These are phyloP conservation scores for Sphaceloma murrayae DNA, from an alignment of 2,329 filamentous ascomycete genomes.

Conservation along the genomic window DNA sequence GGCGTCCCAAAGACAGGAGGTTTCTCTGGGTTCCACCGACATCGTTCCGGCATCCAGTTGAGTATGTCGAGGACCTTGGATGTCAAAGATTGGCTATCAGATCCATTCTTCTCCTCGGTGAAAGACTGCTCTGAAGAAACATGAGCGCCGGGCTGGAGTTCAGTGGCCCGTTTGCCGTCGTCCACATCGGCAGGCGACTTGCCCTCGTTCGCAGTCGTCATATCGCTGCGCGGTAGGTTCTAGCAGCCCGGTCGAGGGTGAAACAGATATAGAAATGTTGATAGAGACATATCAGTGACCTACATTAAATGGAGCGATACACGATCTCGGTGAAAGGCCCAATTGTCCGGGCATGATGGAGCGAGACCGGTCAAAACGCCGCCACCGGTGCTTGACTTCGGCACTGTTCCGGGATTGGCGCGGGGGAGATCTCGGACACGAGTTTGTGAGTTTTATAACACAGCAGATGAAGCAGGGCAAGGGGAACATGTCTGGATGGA, in stretches of 20 bases:
- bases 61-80: slow-evolving; percentile 28
- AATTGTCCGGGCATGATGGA: background rate
- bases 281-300: slow-evolving; percentile 4
- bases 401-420: slow-evolving; percentile 9
- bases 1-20: slow-evolving; percentile 59
- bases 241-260: background rate
- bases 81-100: slow-evolving; percentile 20
- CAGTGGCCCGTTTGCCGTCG: background rate
- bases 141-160: background rate
- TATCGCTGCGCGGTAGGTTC: background rate
- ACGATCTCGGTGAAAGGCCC: background rate
- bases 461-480: slow-evolving; percentile 6
- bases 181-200: background rate
- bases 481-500: background rate
- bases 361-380: too few relatives aligned
- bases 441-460: slow-evolving; percentile 10
- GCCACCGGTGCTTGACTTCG: slow-evolving; percentile 9
- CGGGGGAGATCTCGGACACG: background rate
- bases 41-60: slow-evolving; percentile 54
- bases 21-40: slow-evolving; percentile 56
- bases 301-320: background rate
- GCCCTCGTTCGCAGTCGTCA: slow-evolving; percentile 8
- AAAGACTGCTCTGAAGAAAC: slow-evolving; percentile 9
- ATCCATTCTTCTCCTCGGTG: slow-evolving; percentile 2
- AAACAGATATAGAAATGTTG: background rate